These are phyloP conservation scores for Cochlearia excelsa DNA, from an alignment of 345 rosid species.

Conservation along the genomic window DNA sequence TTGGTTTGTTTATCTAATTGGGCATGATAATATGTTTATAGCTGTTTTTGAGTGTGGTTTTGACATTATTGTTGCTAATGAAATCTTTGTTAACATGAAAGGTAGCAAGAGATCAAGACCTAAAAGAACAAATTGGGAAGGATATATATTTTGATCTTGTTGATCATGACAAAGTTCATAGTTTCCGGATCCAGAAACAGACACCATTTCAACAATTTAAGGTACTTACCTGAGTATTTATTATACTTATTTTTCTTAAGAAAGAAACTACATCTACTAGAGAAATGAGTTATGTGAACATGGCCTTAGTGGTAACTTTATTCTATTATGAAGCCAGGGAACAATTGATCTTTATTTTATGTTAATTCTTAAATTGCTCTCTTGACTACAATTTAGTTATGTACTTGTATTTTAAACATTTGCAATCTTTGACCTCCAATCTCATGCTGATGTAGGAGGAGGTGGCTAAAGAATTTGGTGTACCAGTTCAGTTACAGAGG, in stretches of 20 bases:
- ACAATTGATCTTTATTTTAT: slow-evolving; percentile 1
- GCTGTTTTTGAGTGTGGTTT: slow-evolving; percentile 18
- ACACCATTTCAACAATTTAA: slow-evolving; percentile 68
- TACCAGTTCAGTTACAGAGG: slow-evolving; percentile 53
- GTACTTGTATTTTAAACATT: slow-evolving; percentile 9
- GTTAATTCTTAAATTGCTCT: neutral
- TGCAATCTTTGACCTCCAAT: slow-evolving; percentile 14
- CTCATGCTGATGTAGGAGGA: slow-evolving; percentile 61
- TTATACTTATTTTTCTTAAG: slow-evolving; percentile 2
- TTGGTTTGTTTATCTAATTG: slow-evolving; percentile 9
- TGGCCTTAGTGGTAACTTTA: slow-evolving; percentile 2
- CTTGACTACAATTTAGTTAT: slow-evolving; percentile 1
- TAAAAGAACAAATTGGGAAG: slow-evolving; percentile 79
- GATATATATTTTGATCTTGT: slow-evolving; percentile 54
- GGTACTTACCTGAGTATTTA: slow-evolving; percentile 43
- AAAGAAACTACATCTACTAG: neutral
- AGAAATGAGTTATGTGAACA: slow-evolving; percentile 14
- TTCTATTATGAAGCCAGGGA: slow-evolving; percentile 11
- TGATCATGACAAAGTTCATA: slow-evolving; percentile 63
- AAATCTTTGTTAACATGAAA: slow-evolving; percentile 27
- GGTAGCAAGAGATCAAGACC: slow-evolving; percentile 94
- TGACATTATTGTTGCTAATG: slow-evolving; percentile 16
- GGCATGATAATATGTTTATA: neutral
- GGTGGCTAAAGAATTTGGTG: slow-evolving; percentile 57
- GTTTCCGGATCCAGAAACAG: slow-evolving; percentile 88